These are phyloP conservation scores for Clarireedia monteithiana DNA, from an alignment of 2,329 filamentous ascomycete genomes.

Conservation along the genomic window DNA sequence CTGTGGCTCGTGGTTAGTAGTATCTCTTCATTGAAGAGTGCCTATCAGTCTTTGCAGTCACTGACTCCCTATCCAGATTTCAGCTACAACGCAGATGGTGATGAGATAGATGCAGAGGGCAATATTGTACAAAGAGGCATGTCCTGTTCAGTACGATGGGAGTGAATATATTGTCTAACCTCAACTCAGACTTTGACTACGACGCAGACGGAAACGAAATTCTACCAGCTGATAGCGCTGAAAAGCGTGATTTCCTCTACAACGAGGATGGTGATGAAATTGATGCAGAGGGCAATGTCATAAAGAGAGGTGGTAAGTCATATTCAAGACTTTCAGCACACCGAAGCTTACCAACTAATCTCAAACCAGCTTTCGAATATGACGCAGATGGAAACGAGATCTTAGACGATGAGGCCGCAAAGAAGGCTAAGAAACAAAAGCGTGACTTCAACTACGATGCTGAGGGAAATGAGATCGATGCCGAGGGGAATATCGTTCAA, in stretches of 20 bases:
- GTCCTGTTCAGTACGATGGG: too few relatives aligned
- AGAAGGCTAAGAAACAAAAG: not conserved
- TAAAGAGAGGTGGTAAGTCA: not conserved
- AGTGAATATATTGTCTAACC: too few relatives aligned
- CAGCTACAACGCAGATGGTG: not conserved
- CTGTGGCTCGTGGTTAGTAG: not conserved
- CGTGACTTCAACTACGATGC: conserved; percentile 9
- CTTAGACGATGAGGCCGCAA: not conserved
- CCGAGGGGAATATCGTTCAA: not conserved
- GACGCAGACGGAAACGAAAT: not conserved
- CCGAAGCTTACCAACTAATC: too few relatives aligned
- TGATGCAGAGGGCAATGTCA: not conserved
- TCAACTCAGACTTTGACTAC: too few relatives aligned
- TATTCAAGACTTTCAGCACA: too few relatives aligned
- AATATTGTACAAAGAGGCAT: not conserved
- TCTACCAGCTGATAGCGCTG: too few relatives aligned
- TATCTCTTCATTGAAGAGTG: not conserved
- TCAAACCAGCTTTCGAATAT: not conserved
- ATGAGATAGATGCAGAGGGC: not conserved
- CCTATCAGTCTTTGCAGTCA: not conserved
- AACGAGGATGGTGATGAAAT: not conserved
- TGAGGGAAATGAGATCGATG: conserved; percentile 10
- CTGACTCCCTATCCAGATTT: not conserved
- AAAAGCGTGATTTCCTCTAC: not conserved
- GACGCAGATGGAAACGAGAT: conserved; percentile 16